Base-by-base conservation (phyloP, 169 alveolate genomes). In the Perkinsus chesapeaki region DNA sequence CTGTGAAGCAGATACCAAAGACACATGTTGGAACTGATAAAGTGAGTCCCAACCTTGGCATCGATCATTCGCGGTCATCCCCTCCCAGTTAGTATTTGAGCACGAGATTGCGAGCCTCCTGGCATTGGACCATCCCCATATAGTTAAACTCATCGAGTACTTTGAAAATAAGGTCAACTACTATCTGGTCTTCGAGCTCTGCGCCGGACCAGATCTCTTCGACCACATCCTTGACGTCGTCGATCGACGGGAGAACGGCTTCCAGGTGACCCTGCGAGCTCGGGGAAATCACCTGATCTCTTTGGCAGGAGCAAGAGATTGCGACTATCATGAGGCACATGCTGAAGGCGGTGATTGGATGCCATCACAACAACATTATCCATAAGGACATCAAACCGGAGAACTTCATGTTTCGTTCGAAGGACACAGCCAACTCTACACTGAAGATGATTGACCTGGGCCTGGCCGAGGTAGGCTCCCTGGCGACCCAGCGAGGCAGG, bases 81-180 rank as follows among this genome's bases (percentile, higher is more conserved):
- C 60, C 60, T 43, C 60, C 5, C 82, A 60, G 82, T 23, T 60
- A 19, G 36, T 91, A 10, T 92, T 92, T 90, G 91, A 92, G 36
- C 39, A 94, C 37, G 96, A 95, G 91, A 92, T 95, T 90, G 90
- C 91, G 39, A 94, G 94, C 23, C 48, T 94, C 38, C 93, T 91
- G 38, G 93, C 90, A 48, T 82, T 95, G 60, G 96, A 95, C 39
- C 96, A 95, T 92, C 96, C 96, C 7, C 95, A 95, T 39, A 93
- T 94, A 39, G 94, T 95, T 27, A 95, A 94, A 92, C 43, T 94
- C 39, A 94, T 92, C 73, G 96, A 95, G 92, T 91, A 90, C 39
- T 95, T 73, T 93, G 93, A 93, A 27, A 95, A 95, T 60, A 94
- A 92, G 39, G 93, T 91, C 20, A 47, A 91, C 37, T 93, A 94